These are phyloP conservation scores for Penicillium sp. DNA, from an alignment of 2,329 filamentous ascomycete species.

Conservation along the genomic window DNA sequence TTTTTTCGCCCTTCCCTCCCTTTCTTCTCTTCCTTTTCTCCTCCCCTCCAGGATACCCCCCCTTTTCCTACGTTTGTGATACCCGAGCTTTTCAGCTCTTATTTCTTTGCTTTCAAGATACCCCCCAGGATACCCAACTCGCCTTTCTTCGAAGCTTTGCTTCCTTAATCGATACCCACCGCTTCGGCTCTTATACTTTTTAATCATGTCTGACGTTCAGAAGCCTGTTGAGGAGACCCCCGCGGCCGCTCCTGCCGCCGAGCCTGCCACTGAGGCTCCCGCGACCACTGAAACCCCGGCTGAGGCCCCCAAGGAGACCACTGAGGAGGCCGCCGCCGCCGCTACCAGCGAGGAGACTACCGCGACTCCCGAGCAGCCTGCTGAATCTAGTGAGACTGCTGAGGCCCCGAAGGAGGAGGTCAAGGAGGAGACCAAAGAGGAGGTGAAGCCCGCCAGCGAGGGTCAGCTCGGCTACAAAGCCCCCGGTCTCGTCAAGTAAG, in stretches of 20 bases:
- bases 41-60: constrained; percentile 17
- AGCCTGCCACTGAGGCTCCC: constrained; percentile 14
- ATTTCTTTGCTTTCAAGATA: constrained; percentile 29
- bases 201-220: constrained; percentile 30
- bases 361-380: constrained; percentile 6
- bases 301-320: constrained; percentile 15
- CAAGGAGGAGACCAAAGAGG: constrained; percentile 31
- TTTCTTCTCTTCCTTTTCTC: constrained; percentile 21
- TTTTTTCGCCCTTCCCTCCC: constrained; percentile 22
- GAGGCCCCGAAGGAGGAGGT: constrained; percentile 12
- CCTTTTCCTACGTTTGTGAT: constrained; percentile 26
- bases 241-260: constrained; percentile 19
- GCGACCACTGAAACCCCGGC: constrained; percentile 9
- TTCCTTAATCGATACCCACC: constrained; percentile 26
- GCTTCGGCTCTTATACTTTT: constrained; percentile 22
- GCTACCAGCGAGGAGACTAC: constrained; percentile 15
- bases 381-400: constrained; percentile 13
- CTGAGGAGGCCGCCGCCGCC: constrained; percentile 14
- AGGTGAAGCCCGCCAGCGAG: constrained; percentile 71
- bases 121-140: constrained; percentile 23
- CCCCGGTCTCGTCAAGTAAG: constrained; percentile 85
- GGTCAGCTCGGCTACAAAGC: constrained; percentile 87
- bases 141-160: constrained; percentile 20
- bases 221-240: constrained; percentile 29
- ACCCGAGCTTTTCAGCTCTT: constrained; percentile 28